Percentiles rank a stretch among this genome's conserved stretches.
phyloP scores from a whole-genome alignment of 176 grass and related monocot species.

The Oryza brachyantha region DNA sequence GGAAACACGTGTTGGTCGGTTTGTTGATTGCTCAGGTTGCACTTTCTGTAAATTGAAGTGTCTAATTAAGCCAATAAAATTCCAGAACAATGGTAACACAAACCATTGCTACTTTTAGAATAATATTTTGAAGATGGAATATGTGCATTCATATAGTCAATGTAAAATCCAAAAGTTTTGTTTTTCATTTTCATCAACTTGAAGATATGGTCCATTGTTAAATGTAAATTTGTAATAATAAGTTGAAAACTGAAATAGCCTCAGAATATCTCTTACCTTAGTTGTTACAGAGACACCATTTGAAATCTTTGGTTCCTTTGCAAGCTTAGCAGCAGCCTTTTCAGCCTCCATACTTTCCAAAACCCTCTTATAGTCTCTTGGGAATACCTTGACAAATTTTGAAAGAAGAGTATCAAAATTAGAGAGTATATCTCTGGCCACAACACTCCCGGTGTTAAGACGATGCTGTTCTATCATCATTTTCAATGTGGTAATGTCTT shows the following conservation, averaged over 20 bases:
- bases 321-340: slow-evolving; percentile 44
- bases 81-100: neutral
- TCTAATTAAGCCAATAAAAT: slow-evolving; percentile 14
- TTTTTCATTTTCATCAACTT: neutral
- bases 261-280: slow-evolving; percentile 50
- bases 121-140: neutral
- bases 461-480: slow-evolving; percentile 99
- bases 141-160: neutral
- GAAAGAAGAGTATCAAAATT: slow-evolving; percentile 74
- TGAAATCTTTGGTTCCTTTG: slow-evolving; percentile 50
- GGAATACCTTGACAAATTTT: slow-evolving; percentile 92
- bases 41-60: slow-evolving; percentile 51
- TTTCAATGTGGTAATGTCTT: slow-evolving; percentile 79
- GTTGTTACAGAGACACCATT: slow-evolving; percentile 55
- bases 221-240: neutral
- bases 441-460: slow-evolving; percentile 59
- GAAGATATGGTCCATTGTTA: neutral
- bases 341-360: slow-evolving; percentile 60
- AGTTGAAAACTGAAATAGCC: slow-evolving; percentile 17
- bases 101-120: slow-evolving; percentile 10
- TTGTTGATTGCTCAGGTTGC: slow-evolving; percentile 17
- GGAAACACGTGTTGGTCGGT: slow-evolving; percentile 59
- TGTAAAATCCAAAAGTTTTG: neutral
- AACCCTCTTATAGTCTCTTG: slow-evolving; percentile 92
- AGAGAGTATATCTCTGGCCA: slow-evolving; percentile 72